A percentile compares a stretch with the other conserved stretches of the same genome.
These are phyloP conservation scores for Clarireedia hainanense DNA, from an alignment of 2,329 filamentous ascomycete genomes.

Conservation along the genomic window DNA sequence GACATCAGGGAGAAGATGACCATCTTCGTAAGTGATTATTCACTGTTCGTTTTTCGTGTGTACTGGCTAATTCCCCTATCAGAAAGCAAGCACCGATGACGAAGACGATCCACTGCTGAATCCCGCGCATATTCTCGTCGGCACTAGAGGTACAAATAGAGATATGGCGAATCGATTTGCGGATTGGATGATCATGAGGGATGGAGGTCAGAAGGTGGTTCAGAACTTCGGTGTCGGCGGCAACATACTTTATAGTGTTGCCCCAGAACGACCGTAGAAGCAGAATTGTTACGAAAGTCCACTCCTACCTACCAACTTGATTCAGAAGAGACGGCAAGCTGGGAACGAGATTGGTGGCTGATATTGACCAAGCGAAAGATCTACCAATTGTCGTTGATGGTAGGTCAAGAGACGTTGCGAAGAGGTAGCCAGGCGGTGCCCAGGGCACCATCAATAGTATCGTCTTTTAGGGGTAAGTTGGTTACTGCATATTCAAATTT, in stretches of 20 bases:
- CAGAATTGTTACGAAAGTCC: no score
- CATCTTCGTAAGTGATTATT: constrained; percentile 27
- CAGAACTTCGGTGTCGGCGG: constrained; percentile 32
- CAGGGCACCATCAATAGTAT: no score
- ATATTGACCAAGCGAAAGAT: no score
- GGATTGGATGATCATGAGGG: constrained; percentile 31
- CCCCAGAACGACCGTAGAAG: constrained; percentile 19
- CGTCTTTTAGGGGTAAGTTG: no score
- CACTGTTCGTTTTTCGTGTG: neutral
- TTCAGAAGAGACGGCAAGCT: no score
- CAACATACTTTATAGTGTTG: constrained; percentile 31
- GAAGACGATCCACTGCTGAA: constrained; percentile 34
- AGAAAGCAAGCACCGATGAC: constrained; percentile 30
- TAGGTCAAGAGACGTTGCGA: no score
- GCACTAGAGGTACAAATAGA: constrained; percentile 29
- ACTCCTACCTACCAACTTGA: no score
- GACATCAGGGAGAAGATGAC: constrained; percentile 29
- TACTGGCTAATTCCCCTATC: constrained; percentile 12
- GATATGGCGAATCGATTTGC: constrained; percentile 32
- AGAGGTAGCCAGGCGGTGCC: no score
- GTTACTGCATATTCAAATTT: no score
- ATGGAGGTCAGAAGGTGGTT: constrained; percentile 33
- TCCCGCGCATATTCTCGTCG: constrained; percentile 36
- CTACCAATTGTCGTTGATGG: no score
- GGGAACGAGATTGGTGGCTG: no score